A percentile compares a stretch with the other conserved stretches of the same genome.
Conservation (phyloP, 768 basidiomycete genomes). For the Collybiopsis luxurians region DNA sequence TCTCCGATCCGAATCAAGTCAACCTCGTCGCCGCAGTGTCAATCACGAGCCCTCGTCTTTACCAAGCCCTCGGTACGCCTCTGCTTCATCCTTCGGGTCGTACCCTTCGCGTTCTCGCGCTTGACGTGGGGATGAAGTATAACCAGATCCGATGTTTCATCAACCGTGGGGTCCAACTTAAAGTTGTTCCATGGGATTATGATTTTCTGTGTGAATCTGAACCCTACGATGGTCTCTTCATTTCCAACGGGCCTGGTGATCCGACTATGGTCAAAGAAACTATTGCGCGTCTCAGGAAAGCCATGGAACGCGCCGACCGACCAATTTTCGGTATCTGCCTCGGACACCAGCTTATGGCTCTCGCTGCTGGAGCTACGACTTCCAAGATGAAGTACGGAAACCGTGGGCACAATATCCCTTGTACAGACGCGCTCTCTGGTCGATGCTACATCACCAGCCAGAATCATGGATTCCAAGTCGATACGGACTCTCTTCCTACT, state of each 20-base stretch:
- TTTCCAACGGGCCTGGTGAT: constrained; percentile 98
- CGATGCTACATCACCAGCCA: constrained; percentile 99
- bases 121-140: constrained; percentile 99
- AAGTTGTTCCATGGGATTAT: constrained; percentile 97
- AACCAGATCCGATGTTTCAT: constrained; percentile 98
- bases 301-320: constrained; percentile 67
- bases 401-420: constrained; percentile 98
- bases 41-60: constrained; percentile 61
- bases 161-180: constrained; percentile 88
- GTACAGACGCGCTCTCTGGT: constrained; percentile 89
- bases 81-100: constrained; percentile 78
- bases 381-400: constrained; percentile 99
- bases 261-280: constrained; percentile 81
- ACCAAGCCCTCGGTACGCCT: constrained; percentile 54
- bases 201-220: constrained; percentile 79
- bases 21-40: constrained; percentile 95
- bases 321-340: constrained; percentile 99
- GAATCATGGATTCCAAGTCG: constrained; percentile 98
- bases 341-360: constrained; percentile 94
- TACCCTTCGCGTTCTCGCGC: constrained; percentile 77
- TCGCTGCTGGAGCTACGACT: constrained; percentile 91
- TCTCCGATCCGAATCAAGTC: constrained; percentile 81
- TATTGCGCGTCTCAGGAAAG: constrained; percentile 60
- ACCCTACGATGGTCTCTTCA: constrained; percentile 90
- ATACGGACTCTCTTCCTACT: constrained; percentile 67